A percentile compares a stretch with the other conserved stretches of the same genome.
These are phyloP conservation scores for Guillardia theta DNA, from an alignment of 78 protist species.

Conservation along the genomic window DNA sequence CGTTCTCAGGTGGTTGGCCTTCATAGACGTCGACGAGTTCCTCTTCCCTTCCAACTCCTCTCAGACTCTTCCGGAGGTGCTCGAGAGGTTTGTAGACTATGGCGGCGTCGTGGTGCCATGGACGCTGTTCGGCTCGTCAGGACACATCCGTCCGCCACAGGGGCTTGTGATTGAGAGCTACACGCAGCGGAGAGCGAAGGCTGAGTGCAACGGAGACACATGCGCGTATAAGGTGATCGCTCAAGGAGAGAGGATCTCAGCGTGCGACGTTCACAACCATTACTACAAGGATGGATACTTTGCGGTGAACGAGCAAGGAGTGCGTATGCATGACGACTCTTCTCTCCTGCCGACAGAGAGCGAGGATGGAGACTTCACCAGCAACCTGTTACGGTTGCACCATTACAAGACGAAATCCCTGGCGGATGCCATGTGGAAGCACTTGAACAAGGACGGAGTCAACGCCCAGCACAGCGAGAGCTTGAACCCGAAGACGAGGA, in stretches of 20 bases:
- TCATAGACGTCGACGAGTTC: constrained; percentile 13
- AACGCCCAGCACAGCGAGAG: not conserved
- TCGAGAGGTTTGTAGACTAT: not conserved
- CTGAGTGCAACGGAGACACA: not conserved
- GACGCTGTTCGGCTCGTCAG: not conserved
- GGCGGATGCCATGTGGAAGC: not conserved
- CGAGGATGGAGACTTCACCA: not conserved
- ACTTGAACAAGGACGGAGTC: not conserved
- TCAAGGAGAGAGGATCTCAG: not conserved
- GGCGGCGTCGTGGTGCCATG: not conserved
- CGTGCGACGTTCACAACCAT: constrained; percentile 12
- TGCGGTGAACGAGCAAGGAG: not conserved
- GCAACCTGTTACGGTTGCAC: not conserved
- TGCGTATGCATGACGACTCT: not conserved
- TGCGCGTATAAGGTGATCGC: constrained; percentile 13
- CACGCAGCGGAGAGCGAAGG: not conserved
- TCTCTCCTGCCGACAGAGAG: constrained; percentile 15
- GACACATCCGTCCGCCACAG: not conserved
- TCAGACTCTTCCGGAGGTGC: not conserved
- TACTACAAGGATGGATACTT: not conserved
- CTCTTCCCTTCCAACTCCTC: not conserved
- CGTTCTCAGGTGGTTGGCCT: constrained; percentile 34
- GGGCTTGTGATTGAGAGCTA: not conserved
- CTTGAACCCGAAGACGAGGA: not conserved
- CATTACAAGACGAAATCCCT: not conserved